phyloP scores from a whole-genome alignment of 2,329 filamentous ascomycete genomes.

The Ceratocystis colombiana region DNA sequence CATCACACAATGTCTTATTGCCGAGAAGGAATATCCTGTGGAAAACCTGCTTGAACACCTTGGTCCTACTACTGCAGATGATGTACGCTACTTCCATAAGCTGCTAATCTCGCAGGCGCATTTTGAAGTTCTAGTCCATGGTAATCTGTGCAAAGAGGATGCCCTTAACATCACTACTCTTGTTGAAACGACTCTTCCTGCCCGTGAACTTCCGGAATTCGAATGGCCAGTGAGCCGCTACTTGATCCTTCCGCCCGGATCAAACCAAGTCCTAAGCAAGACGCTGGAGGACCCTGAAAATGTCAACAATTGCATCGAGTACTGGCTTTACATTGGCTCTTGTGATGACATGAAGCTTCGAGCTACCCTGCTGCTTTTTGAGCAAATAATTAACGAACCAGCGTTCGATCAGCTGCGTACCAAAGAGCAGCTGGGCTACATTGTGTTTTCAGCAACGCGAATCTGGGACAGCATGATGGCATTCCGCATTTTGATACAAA shows the following conservation, averaged over 20 bases:
- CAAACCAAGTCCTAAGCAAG: slow-evolving; percentile 75
- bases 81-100: slow-evolving; percentile 66
- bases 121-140: slow-evolving; percentile 79
- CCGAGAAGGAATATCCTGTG: slow-evolving; percentile 65
- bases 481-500: slow-evolving; percentile 86
- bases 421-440: slow-evolving; percentile 94
- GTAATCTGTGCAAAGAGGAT: slow-evolving; percentile 91
- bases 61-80: slow-evolving; percentile 59
- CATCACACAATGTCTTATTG: slow-evolving; percentile 69
- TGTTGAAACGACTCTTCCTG: slow-evolving; percentile 66
- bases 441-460: slow-evolving; percentile 75
- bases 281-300: slow-evolving; percentile 77
- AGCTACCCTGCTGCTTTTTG: slow-evolving; percentile 69
- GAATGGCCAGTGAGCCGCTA: slow-evolving; percentile 75
- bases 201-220: slow-evolving; percentile 58
- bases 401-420: slow-evolving; percentile 90
- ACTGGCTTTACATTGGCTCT: slow-evolving; percentile 60
- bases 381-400: slow-evolving; percentile 86
- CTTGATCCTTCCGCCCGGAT: slow-evolving; percentile 64
- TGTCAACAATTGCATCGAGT: slow-evolving; percentile 78
- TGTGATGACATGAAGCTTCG: slow-evolving; percentile 58
- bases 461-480: slow-evolving; percentile 67
- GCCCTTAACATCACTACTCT: slow-evolving; percentile 75
- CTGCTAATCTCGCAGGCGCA: slow-evolving; percentile 74
- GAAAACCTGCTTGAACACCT: slow-evolving; percentile 73